Percentiles rank a stretch among this genome's conserved stretches.
phyloP scores from a whole-genome alignment of 345 rosid species.

The Hibiscus syriacus region DNA sequence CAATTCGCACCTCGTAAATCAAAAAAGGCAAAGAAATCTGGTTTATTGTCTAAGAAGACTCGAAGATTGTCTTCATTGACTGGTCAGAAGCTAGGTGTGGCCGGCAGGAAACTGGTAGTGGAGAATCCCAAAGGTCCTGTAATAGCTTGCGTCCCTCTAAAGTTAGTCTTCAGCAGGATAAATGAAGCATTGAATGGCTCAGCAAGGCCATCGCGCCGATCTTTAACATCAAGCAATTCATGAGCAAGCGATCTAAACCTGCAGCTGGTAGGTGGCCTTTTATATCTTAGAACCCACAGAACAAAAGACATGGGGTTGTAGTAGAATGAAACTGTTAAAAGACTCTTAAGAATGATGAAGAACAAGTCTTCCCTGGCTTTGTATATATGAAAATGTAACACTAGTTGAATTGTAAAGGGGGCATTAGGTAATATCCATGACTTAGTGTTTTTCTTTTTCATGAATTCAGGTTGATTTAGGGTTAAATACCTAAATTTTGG shows the following conservation, averaged over 20 bases:
- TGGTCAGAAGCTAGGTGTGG: slow-evolving; percentile 37
- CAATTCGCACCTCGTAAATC: slow-evolving; percentile 17
- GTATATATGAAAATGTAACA: slow-evolving; percentile 22
- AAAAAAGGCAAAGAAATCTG: slow-evolving; percentile 36
- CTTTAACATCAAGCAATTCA: slow-evolving; percentile 22
- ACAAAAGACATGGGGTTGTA: slow-evolving; percentile 4
- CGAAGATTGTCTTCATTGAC: slow-evolving; percentile 77
- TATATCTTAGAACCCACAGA: not conserved
- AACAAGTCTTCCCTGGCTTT: slow-evolving; percentile 11
- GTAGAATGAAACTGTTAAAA: slow-evolving; percentile 12
- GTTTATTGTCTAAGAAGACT: slow-evolving; percentile 51
- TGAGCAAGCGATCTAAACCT: slow-evolving; percentile 7
- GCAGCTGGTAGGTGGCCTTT: not conserved
- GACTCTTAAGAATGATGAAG: slow-evolving; percentile 1
- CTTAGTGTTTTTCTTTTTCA: too few species aligned
- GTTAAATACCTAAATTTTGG: too few species aligned
- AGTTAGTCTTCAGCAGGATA: slow-evolving; percentile 89
- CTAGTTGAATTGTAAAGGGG: too few species aligned
- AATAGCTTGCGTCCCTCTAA: slow-evolving; percentile 76
- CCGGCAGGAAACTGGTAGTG: slow-evolving; percentile 26
- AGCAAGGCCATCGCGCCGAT: slow-evolving; percentile 27
- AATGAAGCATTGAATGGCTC: slow-evolving; percentile 81
- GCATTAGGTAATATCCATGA: too few species aligned
- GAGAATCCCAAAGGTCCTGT: slow-evolving; percentile 60
- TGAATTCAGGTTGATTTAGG: too few species aligned